Base-by-base conservation (phyloP, 2,329 filamentous ascomycete species). In the Venturia carpophila region DNA sequence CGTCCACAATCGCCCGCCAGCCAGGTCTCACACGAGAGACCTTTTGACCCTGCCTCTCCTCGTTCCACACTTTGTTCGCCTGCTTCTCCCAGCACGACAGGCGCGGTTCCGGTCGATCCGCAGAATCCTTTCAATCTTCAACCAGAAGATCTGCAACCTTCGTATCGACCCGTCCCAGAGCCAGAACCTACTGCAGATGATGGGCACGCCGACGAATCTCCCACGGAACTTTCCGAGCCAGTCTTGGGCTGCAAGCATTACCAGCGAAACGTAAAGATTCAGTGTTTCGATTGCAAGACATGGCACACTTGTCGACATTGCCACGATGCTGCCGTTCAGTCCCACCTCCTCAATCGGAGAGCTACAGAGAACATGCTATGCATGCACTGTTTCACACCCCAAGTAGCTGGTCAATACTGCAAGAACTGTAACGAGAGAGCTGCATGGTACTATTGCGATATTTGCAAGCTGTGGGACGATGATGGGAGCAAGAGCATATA, bases 271-370 rank as follows among this genome's bases (percentile, higher is more conserved):
- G 91, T 99, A 70, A 97, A 97, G 75, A 79, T 97, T 42, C 92
- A 99, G 77, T 99, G 94, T 75, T 91, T 85, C 69, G 88, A 89
- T 34, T 99, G 94, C 77, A 85, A 88, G 70, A 87, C 84, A 71
- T 99, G 94, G 94, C 95, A 97, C 72, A 90, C 93, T 0, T 99
- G 94, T 74, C 88, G 94, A 21, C 88, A 97, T 73, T 99, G 94
- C 73, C 94, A 99, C 73, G 92, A 99, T 74, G 84, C 87, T 61
- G 83, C 80, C 10, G 91, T 97, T 19, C 30, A 21, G 71, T 86
- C 91, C 69, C 91, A 96, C 74, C 81, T 79, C 67, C 80, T 99
- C 65, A 85, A 92, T 70, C 86, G 94, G 63, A 87, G 87, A 70
- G 89, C 90, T 70, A 99, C 93, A 9, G 88, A 88, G 75, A 89